Evolutionary conservation across 805 yeast genomes (phyloP), one percentile per base, ranked within the genome.

Genomic region (Isabelozyma gotoi): DNA sequence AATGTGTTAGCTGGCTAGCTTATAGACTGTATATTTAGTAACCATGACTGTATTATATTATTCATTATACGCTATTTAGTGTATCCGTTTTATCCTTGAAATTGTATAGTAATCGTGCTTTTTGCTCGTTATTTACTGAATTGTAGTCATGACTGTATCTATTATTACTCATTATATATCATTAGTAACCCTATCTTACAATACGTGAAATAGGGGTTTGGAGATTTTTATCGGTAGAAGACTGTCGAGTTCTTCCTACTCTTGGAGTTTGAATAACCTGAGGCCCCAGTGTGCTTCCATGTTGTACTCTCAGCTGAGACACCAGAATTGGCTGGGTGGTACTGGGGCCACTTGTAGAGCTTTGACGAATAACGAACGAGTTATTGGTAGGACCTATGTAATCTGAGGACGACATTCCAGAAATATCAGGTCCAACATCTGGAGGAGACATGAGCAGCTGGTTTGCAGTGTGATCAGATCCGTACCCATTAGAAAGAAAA

Each of bases 191-290:
- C n/a, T n/a, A 51, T 39, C 73, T 56, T 57, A 64, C 58, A 10
- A 68, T 67, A 35, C 75, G 55, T 1, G 73, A 54, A 19, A 71
- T 63, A 1, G 77, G 77, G 0, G 77, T 71, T 48, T 68, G 75
- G 47, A 67, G 68, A 34, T 51, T 62, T 46, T 65, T 63, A 39
- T 71, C 76, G 17, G 59, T 60, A 1, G 73, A 65, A 1, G 64
- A 52, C 48, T 69, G 74, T 31, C 76, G 54, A 4, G 69, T 59
- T 47, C 73, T 55, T 2, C 63, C 68, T 2, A 67, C 47, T 33
- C 73, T 44, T 1, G 77, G 77, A 7, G 77, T 71, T 45, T 70
- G 75, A 16, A 63, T 50, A 10, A 24, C 29, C 29, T 10, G 29
- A 24, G 29, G 29, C 29, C 29, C 29, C 29, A 21, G 47, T 42